These are phyloP conservation scores for Flagelloscypha sp. DNA, from an alignment of 768 basidiomycete genomes.

Conservation along the genomic window DNA sequence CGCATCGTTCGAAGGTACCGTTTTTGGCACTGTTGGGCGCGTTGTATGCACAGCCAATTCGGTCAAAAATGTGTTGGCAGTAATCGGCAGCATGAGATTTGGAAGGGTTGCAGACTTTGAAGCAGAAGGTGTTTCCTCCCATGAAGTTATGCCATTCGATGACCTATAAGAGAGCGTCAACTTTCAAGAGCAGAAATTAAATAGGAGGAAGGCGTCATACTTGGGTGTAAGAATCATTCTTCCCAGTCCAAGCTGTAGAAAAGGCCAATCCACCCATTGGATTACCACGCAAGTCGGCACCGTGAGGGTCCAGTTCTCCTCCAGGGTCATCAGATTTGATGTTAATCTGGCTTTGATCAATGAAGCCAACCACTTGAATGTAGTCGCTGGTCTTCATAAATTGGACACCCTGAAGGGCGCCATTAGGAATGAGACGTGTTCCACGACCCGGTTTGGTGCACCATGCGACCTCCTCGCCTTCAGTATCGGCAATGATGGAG, in stretches of 20 bases:
- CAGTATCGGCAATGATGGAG: conserved; percentile 54
- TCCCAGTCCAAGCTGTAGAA: conserved; percentile 46
- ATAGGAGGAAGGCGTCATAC: too few species aligned
- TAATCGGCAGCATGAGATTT: conserved; percentile 38
- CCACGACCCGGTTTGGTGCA: conserved; percentile 68
- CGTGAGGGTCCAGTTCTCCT: conserved; percentile 73
- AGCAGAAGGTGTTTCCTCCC: conserved; percentile 55
- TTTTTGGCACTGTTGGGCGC: conserved; percentile 55
- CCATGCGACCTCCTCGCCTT: conserved; percentile 68
- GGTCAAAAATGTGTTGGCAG: conserved; percentile 70
- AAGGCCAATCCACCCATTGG: conserved; percentile 67
- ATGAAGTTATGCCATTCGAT: conserved; percentile 75
- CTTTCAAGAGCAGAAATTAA: too few species aligned
- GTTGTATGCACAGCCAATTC: conserved; percentile 69
- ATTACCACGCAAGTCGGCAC: conserved; percentile 69
- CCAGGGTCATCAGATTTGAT: conserved; percentile 48
- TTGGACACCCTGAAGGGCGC: conserved; percentile 59
- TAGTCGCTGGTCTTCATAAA: conserved; percentile 52
- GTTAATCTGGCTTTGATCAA: conserved; percentile 54
- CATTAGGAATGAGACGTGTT: conserved; percentile 63
- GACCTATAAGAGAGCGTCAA: too few species aligned
- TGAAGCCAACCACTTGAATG: conserved; percentile 51
- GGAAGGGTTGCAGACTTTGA: conserved; percentile 63
- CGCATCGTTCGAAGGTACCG: conserved; percentile 55
- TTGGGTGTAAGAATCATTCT: conserved; percentile 38